Conservation (phyloP, 352 stramenopile species). For the Phytophthora sojae region DNA sequence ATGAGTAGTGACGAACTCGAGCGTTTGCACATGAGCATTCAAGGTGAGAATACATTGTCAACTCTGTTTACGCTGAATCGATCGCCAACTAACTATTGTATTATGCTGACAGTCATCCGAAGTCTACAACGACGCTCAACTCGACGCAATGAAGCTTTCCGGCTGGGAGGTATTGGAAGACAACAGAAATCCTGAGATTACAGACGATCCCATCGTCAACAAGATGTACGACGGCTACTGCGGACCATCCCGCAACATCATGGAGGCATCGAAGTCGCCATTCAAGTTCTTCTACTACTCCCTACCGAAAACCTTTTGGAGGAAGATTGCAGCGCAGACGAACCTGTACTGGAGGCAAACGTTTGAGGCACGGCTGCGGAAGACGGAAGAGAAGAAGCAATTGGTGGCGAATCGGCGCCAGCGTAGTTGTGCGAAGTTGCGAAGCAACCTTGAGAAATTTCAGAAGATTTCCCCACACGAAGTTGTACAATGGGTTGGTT, state of each 20-base stretch:
- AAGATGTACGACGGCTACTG: slow-evolving; percentile 14
- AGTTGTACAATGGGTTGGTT: background rate
- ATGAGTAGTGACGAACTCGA: background rate
- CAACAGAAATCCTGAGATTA: background rate
- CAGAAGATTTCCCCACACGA: background rate
- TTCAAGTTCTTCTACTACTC: slow-evolving; percentile 21
- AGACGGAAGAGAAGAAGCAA: background rate
- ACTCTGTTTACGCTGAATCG: slow-evolving; percentile 4
- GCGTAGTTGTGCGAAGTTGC: background rate
- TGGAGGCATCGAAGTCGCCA: background rate
- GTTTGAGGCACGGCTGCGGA: background rate
- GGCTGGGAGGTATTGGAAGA: slow-evolving; percentile 9
- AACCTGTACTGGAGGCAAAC: slow-evolving; percentile 15
- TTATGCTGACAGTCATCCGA: slow-evolving; percentile 21
- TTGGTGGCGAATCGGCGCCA: background rate
- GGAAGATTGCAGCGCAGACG: background rate
- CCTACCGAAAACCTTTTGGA: slow-evolving; percentile 19
- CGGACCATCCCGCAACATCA: background rate
- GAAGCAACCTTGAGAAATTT: background rate
- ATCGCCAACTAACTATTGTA: slow-evolving; percentile 1
- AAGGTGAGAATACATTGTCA: background rate
- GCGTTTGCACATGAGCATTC: slow-evolving; percentile 5
- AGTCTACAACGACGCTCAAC: background rate
- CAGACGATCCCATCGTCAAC: background rate
- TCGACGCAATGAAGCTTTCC: slow-evolving; percentile 4